Base-by-base conservation (phyloP, 495 filamentous ascomycete genomes). In the Podospora pseudocomata region DNA sequence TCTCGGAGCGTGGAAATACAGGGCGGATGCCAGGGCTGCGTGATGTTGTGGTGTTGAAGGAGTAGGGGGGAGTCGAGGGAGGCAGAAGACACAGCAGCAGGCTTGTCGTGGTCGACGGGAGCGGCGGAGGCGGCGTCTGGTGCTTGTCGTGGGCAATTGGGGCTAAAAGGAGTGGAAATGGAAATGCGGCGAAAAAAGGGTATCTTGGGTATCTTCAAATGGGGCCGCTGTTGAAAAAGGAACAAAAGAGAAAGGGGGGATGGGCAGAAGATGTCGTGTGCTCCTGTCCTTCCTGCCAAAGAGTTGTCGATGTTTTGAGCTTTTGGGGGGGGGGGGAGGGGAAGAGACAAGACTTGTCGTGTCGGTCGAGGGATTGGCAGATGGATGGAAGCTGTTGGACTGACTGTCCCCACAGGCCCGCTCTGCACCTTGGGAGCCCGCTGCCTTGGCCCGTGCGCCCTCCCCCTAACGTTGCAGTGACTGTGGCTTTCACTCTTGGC, bases 301-400 rank as follows among this genome's bases (percentile, higher is more conserved):
- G 23, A 23, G 59, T 20, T 20, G 30, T 27, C 6, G n/a, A 20
- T 9, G 30, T 28, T 5, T 60, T 20, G 70, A 70, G 75, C 69
- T 72, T 68, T 67, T 69, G 79, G 71, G 71, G 63, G 65, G 56
- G 64, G 73, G 71, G 75, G 71, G 71, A 75, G 74, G 69, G 72
- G 74, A 79, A 75, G 74, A 77, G 77, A 76, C 74, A 75, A 71
- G 72, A 49, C 39, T 70, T 71, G 71, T 71, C 72, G 75, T 77
- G 73, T 68, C 65, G 62, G 68, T 68, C 39, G 69, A 72, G 65
- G 71, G 72, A 71, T 71, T 71, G 70, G 68, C 63, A 63, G 68
- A 72, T 70, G 73, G 68, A 72, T 70, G 73, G 75, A 74, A 72
- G 72, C 67, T 73, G 71, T 67, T 66, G 63, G 73, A 73, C 64